Conservation (phyloP, 106 monocot genomes). For the Dendrobium huoshanense region DNA sequence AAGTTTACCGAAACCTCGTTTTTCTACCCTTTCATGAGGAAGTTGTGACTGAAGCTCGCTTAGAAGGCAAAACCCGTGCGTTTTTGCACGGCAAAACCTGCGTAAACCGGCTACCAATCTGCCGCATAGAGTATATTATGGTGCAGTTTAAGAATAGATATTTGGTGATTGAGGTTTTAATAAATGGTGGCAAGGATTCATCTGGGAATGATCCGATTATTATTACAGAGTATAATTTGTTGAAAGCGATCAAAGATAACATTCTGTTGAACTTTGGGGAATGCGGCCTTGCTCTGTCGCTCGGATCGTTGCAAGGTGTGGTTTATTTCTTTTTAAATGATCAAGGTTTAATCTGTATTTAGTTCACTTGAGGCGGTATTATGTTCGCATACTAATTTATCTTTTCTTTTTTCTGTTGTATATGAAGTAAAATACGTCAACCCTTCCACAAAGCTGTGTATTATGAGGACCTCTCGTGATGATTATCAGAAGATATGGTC, state of each 20-base stretch:
- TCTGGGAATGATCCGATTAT: conserved; percentile 43
- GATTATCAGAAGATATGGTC: conserved; percentile 80
- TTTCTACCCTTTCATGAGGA: no score
- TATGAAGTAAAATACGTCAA: conserved; percentile 86
- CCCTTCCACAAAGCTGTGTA: conserved; percentile 57
- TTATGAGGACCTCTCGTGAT: conserved; percentile 62
- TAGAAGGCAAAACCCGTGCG: no score
- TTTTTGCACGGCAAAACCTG: no score
- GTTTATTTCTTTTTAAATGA: background rate
- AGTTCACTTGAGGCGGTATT: background rate
- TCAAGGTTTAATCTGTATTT: background rate
- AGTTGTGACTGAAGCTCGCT: no score
- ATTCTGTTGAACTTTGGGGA: conserved; percentile 79
- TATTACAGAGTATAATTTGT: conserved; percentile 46
- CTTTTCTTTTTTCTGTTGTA: background rate
- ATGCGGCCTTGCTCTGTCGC: conserved; percentile 65
- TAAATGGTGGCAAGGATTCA: conserved; percentile 45
- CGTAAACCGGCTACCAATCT: no score
- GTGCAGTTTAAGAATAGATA: conserved; percentile 90
- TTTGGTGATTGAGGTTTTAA: conserved; percentile 71
- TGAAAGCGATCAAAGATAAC: conserved; percentile 80
- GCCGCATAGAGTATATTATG: conserved; percentile 25
- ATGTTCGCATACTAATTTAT: background rate
- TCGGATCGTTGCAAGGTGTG: conserved; percentile 81
- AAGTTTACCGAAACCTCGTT: no score